Base-by-base conservation (phyloP, 2,329 filamentous ascomycete genomes). In the Ustilaginoidea virens region DNA sequence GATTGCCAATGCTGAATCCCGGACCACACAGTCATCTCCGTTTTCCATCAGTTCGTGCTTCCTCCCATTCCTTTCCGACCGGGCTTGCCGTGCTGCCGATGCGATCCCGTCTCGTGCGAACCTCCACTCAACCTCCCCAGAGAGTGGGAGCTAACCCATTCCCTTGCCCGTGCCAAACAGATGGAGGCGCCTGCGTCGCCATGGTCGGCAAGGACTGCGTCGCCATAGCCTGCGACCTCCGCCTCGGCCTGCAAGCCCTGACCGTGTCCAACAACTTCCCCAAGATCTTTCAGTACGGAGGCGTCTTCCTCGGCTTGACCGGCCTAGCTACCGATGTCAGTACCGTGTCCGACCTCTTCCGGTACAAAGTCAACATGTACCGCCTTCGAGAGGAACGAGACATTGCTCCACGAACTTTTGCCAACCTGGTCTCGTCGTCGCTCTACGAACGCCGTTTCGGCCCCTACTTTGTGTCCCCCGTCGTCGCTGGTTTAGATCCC, bases 311-410 rank as follows among this genome's bases (percentile, higher is more conserved):
- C 20, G 90, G 90, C 32, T 75, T 98, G 36, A 96, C 90, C 4
- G 90, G 90, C 32, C 80, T 98, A 29, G 90, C 90, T 36, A 98
- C 90, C 45, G 90, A 98, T 55, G 85, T 98, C 40, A 73, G 72
- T 40, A 96, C 87, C 44, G 87, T 98, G 43, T 80, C 78, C 46
- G 87, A 98, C 61, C 78, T 96, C 43, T 92, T 98, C 72, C 85
- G 90, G 51, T 96, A 93, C 75, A 98, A 98, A 70, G 83, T 92
- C 57, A 98, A 98, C 72, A 92, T 98, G 81, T 98, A 98, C 72
- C 81, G 90, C 41, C 74, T 98, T 49, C 82, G 90, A 49, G 90
- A 98, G 68, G 90, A 98, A 69, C 85, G 90, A 51, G 71, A 85
- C 65, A 96, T 98, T 58, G 78, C 81, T 32, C 90, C 90, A 25